These are phyloP conservation scores for Termitomyces sp. DNA, from an alignment of 768 basidiomycete species.

Conservation along the genomic window DNA sequence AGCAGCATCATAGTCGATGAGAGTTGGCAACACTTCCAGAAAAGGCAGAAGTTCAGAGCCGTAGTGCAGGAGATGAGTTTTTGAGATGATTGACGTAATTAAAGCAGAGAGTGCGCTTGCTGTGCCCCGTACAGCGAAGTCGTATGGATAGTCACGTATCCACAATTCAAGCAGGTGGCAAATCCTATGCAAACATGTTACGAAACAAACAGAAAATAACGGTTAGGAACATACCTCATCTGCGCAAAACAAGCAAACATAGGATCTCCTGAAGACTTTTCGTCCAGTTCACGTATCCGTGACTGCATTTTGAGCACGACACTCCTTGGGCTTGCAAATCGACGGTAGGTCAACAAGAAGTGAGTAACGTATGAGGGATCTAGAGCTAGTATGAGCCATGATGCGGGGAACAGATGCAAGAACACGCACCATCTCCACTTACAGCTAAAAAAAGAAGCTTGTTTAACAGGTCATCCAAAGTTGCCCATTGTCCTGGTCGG, in stretches of 20 bases:
- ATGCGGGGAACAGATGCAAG: not conserved
- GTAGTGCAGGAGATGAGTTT: slow-evolving; percentile 80
- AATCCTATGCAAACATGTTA: slow-evolving; percentile 42
- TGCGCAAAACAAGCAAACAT: slow-evolving; percentile 87
- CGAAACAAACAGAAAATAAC: slow-evolving; percentile 1
- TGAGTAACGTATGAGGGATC: slow-evolving; percentile 74
- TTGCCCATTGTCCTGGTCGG: slow-evolving; percentile 65
- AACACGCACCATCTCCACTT: slow-evolving; percentile 67
- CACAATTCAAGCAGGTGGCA: slow-evolving; percentile 75
- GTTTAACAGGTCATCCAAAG: slow-evolving; percentile 73
- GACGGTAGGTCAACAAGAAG: slow-evolving; percentile 79
- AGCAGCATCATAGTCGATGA: slow-evolving; percentile 61
- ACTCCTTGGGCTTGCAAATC: slow-evolving; percentile 75
- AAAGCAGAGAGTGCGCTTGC: slow-evolving; percentile 68
- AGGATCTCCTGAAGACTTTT: slow-evolving; percentile 62
- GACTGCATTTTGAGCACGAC: slow-evolving; percentile 86
- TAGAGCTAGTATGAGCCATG: slow-evolving; percentile 20
- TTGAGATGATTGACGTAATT: slow-evolving; percentile 72
- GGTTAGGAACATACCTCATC: slow-evolving; percentile 53
- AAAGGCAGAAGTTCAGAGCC: slow-evolving; percentile 81
- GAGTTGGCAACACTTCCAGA: slow-evolving; percentile 55
- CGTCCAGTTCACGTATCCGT: slow-evolving; percentile 70
- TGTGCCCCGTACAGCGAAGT: slow-evolving; percentile 76
- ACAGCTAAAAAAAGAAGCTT: slow-evolving; percentile 79
- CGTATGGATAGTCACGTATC: slow-evolving; percentile 70